Evolutionary conservation across 2,329 filamentous ascomycete species (phyloP).

Genomic region (Didymella keratinophila): DNA sequence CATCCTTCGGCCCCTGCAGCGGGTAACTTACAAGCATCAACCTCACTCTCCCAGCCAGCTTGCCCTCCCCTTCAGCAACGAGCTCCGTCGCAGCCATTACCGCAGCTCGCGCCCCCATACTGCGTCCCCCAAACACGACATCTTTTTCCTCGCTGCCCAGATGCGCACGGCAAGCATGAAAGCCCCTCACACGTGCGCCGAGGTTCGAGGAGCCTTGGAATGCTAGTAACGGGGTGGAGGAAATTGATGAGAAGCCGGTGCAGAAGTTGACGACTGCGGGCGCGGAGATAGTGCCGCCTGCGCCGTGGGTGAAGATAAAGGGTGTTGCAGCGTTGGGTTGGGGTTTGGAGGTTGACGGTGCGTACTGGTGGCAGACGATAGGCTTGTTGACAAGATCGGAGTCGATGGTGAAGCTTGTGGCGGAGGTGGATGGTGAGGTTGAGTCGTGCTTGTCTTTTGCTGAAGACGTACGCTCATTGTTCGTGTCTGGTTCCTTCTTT

Average conservation of each 20-base stretch:
- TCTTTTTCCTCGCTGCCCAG: constrained; percentile 13
- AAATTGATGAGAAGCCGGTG: constrained; percentile 42
- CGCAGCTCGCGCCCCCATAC: background rate
- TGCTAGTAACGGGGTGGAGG: constrained; percentile 32
- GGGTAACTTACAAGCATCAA: constrained; percentile 55
- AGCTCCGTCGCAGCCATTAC: constrained; percentile 43
- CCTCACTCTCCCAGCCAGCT: constrained; percentile 12
- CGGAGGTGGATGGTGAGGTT: background rate
- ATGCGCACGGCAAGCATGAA: constrained; percentile 41
- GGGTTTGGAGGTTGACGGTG: too few species aligned
- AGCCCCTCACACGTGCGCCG: constrained; percentile 47
- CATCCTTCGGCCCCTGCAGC: constrained; percentile 47
- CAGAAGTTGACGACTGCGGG: constrained; percentile 53
- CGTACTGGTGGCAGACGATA: constrained; percentile 33
- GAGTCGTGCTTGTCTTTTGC: background rate
- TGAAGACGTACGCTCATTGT: background rate
- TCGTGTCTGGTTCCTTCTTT: background rate
- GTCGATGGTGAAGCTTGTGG: constrained; percentile 21
- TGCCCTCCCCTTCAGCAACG: background rate
- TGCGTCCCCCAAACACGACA: background rate
- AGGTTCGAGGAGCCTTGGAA: constrained; percentile 56
- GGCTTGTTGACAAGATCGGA: constrained; percentile 31
- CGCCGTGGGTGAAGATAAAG: constrained; percentile 58
- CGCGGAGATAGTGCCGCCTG: constrained; percentile 52
- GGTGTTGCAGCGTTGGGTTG: background rate